Base-by-base conservation (phyloP, 306 rosid genomes). In the Citrullus mucosospermus region DNA sequence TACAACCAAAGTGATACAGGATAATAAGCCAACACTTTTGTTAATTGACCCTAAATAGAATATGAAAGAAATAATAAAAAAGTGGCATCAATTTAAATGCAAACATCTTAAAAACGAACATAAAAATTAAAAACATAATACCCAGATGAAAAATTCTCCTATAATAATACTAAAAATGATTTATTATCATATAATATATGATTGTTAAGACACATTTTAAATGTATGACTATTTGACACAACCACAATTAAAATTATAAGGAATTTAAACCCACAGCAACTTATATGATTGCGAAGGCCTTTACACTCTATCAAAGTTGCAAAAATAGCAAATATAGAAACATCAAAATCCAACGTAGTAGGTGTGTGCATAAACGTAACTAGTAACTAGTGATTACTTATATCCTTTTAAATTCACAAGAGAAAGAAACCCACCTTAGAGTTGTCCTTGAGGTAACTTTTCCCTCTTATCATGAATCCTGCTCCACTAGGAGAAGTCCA, bases 401-500 rank as follows among this genome's bases (percentile, higher is more conserved):
- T 3, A 71, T 68, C 6, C 17, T 57, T 20, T 25, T 78, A 36
- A 63, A 55, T 34, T 79, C 30, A 55, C 18, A 71, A 6, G 60
- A 25, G 46, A 46, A 54, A 76, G 78, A 77, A 55, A 10, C 86
- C 61, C 59, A 90, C 98, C 96, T 94, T 94, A 79, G 88, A 83
- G 79, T 89, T 89, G 83, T 94, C 98, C 85, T 89, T 90, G 18
- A 92, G 85, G 83, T 94, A 94, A 83, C 71, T 94, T 85, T 94
- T 94, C 84, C 97, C 98, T 78, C 98, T 88, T 75, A 94, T 85
- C 98, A 80, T 94, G 82, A 94, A 94, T 85, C 97, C 88, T 25
- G 39, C 71, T 28, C 96, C 96, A 74, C 87, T 79, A 53, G 98
- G 96, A 77, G 87, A 78, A 65, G 91, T 85, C 97, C 98, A 94